These are phyloP conservation scores for Populus pruinosa DNA, from an alignment of 345 rosid species.

Conservation along the genomic window DNA sequence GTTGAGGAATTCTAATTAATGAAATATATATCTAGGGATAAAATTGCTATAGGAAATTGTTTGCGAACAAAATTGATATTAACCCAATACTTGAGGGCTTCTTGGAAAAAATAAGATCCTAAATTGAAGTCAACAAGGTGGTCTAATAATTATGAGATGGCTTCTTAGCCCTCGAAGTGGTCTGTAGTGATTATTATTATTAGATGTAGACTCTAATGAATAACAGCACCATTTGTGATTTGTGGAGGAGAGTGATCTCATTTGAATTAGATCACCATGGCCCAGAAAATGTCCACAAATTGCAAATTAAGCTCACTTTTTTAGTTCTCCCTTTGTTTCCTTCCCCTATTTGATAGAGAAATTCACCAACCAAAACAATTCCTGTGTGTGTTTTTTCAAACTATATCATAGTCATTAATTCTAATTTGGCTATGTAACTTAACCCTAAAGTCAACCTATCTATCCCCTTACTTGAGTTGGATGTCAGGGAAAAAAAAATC, in stretches of 20 bases:
- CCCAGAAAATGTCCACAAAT: background rate
- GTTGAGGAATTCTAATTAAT: too few relatives aligned
- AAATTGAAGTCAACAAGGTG: too few relatives aligned
- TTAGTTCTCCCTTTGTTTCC: background rate
- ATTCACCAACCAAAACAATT: background rate
- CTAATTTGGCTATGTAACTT: too few relatives aligned
- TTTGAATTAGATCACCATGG: background rate
- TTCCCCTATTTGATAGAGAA: slow-evolving; percentile 8
- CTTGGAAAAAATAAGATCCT: too few relatives aligned
- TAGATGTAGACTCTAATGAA: background rate
- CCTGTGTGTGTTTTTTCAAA: background rate
- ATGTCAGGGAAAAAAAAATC: too few relatives aligned
- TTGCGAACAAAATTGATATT: too few relatives aligned
- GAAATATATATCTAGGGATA: too few relatives aligned
- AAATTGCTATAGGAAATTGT: too few relatives aligned
- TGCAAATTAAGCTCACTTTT: background rate
- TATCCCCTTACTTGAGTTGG: too few relatives aligned
- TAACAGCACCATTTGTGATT: slow-evolving; percentile 1
- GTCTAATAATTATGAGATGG: background rate
- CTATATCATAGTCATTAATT: too few relatives aligned
- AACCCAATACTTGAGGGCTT: too few relatives aligned
- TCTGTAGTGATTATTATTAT: background rate
- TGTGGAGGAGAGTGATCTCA: background rate
- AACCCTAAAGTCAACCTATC: too few relatives aligned
- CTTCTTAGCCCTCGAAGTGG: background rate